These are phyloP conservation scores for Backusella circina DNA, from an alignment of 192 early-diverging fungal species.

Conservation along the genomic window DNA sequence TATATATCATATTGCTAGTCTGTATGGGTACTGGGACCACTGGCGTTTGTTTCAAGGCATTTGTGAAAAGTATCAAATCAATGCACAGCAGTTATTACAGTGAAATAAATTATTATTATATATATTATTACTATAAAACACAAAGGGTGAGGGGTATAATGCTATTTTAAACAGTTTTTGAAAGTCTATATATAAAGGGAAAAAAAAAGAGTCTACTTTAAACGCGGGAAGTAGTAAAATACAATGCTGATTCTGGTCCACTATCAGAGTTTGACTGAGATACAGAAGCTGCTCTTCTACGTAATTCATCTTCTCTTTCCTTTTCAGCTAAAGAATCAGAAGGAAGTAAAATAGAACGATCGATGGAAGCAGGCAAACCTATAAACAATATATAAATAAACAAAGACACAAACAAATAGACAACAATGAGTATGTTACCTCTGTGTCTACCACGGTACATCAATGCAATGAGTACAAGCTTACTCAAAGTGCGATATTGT, in stretches of 20 bases:
- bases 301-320: constrained; percentile 19
- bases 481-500: constrained; percentile 22
- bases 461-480: constrained; percentile 23
- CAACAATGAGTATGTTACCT: constrained; percentile 12
- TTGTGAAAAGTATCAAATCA: constrained; percentile 15
- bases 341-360: constrained; percentile 32
- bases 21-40: constrained; percentile 24
- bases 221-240: background rate
- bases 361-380: constrained; percentile 34
- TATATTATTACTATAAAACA: background rate
- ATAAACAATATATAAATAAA: background rate
- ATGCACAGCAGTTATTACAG: constrained; percentile 4
- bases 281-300: constrained; percentile 5
- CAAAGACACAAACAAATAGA: background rate
- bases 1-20: constrained; percentile 11
- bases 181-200: background rate
- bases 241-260: background rate
- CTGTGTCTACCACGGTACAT: constrained; percentile 37
- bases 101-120: background rate
- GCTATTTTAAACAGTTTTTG: background rate
- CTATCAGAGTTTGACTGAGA: background rate
- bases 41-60: constrained; percentile 26
- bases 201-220: background rate
- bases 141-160: background rate
- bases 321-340: constrained; percentile 24